A percentile compares a stretch with the other conserved stretches of the same genome.
Evolutionary conservation across 2,329 filamentous ascomycete species (phyloP).

Genomic region (Colletotrichum sublineola): DNA sequence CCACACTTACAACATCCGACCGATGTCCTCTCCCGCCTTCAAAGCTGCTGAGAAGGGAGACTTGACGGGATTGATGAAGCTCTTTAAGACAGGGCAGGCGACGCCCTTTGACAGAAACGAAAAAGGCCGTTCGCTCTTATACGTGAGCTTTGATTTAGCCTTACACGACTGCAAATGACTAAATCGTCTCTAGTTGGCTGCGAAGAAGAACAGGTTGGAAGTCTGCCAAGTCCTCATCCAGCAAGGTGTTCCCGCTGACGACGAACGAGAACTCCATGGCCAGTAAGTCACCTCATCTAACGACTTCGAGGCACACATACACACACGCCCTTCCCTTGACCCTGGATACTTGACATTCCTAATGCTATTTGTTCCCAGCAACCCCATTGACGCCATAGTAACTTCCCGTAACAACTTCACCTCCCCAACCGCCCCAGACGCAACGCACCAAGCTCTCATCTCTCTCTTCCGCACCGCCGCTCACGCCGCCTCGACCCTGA

Average conservation of each 20-base stretch:
- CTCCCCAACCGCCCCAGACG: neutral
- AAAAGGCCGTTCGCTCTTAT: neutral
- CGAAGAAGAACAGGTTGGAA: neutral
- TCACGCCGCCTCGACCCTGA: slow-evolving; percentile 22
- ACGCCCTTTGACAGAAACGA: neutral
- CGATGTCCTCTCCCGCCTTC: neutral
- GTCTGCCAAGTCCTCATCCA: neutral
- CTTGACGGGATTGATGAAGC: neutral
- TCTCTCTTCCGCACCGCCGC: slow-evolving; percentile 45
- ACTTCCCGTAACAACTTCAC: neutral
- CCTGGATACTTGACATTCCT: neutral
- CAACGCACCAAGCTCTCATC: slow-evolving; percentile 10
- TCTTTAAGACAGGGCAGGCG: neutral
- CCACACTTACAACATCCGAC: neutral
- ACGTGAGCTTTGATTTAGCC: neutral
- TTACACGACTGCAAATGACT: neutral
- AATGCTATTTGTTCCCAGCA: neutral
- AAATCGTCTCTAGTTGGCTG: neutral
- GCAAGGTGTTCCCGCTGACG: neutral
- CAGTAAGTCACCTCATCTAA: neutral
- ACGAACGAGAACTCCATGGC: neutral
- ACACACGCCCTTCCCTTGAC: too few relatives aligned
- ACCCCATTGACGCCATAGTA: neutral
- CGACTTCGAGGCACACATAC: too few relatives aligned
- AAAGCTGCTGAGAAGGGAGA: neutral